Base-by-base conservation (phyloP, 176 grass and related monocot species). In the Bonia amplexicaulis region DNA sequence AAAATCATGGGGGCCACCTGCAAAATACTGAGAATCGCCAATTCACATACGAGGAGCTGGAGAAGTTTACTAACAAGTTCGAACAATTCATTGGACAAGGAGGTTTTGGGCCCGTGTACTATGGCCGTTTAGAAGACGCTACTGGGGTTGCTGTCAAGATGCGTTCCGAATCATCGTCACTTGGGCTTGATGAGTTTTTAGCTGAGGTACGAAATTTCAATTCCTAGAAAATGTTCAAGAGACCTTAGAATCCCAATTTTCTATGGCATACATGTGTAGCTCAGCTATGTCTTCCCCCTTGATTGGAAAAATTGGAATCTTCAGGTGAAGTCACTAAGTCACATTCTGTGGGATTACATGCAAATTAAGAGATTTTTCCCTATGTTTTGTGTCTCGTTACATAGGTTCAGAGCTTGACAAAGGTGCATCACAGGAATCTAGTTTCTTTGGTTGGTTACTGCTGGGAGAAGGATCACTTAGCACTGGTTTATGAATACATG, bases 141-240 rank as follows among this genome's bases (percentile, higher is more conserved):
- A 78, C 70, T 8, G 77, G 88, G 23, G 82, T 88, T 67, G 85
- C 85, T 88, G 77, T 91, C 14, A 91, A 91, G 81, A 77, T 71
- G 64, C 85, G 57, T 0, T 85, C 85, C 19, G 53, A 85, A 53
- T 64, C 74, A 77, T 81, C 85, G 2, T 71, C 55, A 1, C 70
- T 49, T 17, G 85, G 81, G 4, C 57, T 80, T 5, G 61, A 77
- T 29, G 62, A 85, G 19, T 85, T 91, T 46, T 49, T 91, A 16
- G 69, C 85, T 7, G 89, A 91, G 89, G 89, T 90, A 75, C 0
- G 27, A 58, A 82, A 45, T 45, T 45, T 45, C 44, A 45, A 45
- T 10, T 2, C 44, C 44, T 45, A 10, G 44, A 45, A 11, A 45
- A 45, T 10, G 7, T 42, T 2, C 44, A 11, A 45, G 1, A 45